Percentiles rank a stretch among this genome's conserved stretches.
These are phyloP conservation scores for Oryza officinalis DNA, from an alignment of 176 grass and related monocot genomes.

Conservation along the genomic window DNA sequence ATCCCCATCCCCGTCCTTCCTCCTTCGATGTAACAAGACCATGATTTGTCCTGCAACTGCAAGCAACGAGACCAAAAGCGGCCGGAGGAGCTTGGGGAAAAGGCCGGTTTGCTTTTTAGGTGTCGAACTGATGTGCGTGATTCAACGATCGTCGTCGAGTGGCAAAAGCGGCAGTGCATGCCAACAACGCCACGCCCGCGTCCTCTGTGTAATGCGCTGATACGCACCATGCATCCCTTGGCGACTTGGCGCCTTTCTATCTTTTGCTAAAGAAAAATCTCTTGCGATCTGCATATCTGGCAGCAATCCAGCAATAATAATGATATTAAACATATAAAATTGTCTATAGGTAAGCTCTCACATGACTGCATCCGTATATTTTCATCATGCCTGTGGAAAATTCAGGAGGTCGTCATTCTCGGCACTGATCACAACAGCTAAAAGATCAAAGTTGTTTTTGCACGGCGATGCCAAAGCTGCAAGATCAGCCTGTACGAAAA, in stretches of 20 bases:
- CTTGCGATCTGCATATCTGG: not conserved
- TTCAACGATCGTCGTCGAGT: not conserved
- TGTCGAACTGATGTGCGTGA: not conserved
- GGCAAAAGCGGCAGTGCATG: not conserved
- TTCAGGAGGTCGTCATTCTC: not conserved
- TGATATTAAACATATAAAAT: not conserved
- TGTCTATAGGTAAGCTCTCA: not conserved
- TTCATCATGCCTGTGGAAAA: not conserved
- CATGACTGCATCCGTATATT: not conserved
- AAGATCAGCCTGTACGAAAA: not conserved
- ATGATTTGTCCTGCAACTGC: conserved; percentile 20
- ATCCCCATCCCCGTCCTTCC: too few relatives aligned
- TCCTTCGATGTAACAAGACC: not conserved
- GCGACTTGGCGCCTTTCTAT: not conserved
- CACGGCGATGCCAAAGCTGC: not conserved
- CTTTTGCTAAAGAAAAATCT: not conserved
- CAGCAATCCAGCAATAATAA: not conserved
- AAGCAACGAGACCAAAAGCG: conserved; percentile 2
- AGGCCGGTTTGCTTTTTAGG: conserved; percentile 25
- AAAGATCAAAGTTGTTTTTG: not conserved
- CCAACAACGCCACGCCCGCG: not conserved
- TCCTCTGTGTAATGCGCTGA: not conserved
- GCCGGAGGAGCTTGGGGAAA: not conserved
- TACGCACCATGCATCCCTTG: not conserved
- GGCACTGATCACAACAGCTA: not conserved